Conservation (phyloP, 306 rosid genomes). For the Sindora glabra region DNA sequence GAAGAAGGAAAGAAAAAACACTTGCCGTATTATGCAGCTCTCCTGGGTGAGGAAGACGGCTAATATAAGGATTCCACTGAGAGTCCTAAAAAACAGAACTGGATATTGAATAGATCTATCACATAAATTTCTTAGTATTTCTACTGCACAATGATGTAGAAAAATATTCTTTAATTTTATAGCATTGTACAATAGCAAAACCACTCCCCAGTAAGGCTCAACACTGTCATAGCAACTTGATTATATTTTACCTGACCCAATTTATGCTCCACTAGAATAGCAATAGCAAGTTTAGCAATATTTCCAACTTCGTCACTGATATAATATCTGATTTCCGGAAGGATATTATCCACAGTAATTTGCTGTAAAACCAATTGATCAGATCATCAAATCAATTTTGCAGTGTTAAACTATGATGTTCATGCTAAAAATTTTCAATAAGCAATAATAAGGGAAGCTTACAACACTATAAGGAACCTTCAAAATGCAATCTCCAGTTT, state of each 20-base stretch:
- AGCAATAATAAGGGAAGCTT: background rate
- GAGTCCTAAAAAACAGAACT: conserved; percentile 38
- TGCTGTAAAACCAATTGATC: conserved; percentile 46
- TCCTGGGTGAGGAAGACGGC: conserved; percentile 40
- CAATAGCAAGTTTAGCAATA: conserved; percentile 52
- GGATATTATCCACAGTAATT: conserved; percentile 51
- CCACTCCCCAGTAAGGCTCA: conserved; percentile 8
- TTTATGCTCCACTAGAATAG: conserved; percentile 54
- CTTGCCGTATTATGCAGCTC: conserved; percentile 62
- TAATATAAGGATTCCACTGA: conserved; percentile 62
- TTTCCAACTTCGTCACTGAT: conserved; percentile 38
- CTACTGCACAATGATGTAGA: background rate
- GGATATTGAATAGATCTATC: background rate
- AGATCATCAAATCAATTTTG: background rate
- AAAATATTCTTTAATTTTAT: background rate
- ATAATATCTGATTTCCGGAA: conserved; percentile 31
- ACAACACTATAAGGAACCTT: conserved; percentile 70
- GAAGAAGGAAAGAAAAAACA: conserved; percentile 7
- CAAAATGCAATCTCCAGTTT: conserved; percentile 54
- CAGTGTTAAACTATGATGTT: background rate
- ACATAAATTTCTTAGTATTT: too few species aligned
- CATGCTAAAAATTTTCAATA: background rate
- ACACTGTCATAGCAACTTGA: background rate
- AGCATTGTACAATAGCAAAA: background rate
- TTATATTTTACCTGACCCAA: conserved; percentile 32